Base-by-base conservation (phyloP, 2,329 filamentous ascomycete species). In the Colletotrichum endophyticum region DNA sequence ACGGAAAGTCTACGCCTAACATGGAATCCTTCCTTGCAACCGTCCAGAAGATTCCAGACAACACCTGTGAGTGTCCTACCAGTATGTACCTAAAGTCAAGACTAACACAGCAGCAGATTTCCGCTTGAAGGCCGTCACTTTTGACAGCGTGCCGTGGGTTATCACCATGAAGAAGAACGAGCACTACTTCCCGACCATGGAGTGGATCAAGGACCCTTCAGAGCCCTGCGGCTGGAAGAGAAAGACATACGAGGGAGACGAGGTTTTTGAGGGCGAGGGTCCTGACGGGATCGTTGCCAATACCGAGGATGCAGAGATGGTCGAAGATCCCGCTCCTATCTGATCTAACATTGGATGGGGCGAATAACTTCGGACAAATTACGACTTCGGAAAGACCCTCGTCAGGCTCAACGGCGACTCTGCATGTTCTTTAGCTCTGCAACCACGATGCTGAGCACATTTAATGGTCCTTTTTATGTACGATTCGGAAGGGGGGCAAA, bases 131-230 rank as follows among this genome's bases (percentile, higher is more conserved):
- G 95, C 97, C n/a, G 95, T 99, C 84, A 99, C 97, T 0, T 99
- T 99, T 82, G 97, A 99, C 84, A 98, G 98, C 81, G 96, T 99
- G 12, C 96, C 96, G 5, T 99, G 97, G 96, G 96, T 99, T n/a
- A 95, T 98, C 53, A 99, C 97, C 11, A 98, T 99, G 95, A 99
- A 99, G 92, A 99, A 99, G 91, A 98, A 98, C 81, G 96, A 99
- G 83, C 97, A 99, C 85, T 99, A 99, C 84, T 94, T 94, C 85
- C 92, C 93, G 1, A 94, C 92, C 1, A 91, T 92, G 84, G 93
- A 94, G 81, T 93, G 92, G 89, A 90, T 92, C 84, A 94, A 93
- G 84, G 92, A 94, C 78, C 82, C 85, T 16, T 85, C 85, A 8
- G 91, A 92, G 78, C 84, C 88, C 3, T 92, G 89, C 78, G 92